A percentile compares a stretch with the other conserved stretches of the same genome.
These are phyloP conservation scores for Tremellales sp. DNA, from an alignment of 1,284 basidiomycete genomes.

Conservation along the genomic window DNA sequence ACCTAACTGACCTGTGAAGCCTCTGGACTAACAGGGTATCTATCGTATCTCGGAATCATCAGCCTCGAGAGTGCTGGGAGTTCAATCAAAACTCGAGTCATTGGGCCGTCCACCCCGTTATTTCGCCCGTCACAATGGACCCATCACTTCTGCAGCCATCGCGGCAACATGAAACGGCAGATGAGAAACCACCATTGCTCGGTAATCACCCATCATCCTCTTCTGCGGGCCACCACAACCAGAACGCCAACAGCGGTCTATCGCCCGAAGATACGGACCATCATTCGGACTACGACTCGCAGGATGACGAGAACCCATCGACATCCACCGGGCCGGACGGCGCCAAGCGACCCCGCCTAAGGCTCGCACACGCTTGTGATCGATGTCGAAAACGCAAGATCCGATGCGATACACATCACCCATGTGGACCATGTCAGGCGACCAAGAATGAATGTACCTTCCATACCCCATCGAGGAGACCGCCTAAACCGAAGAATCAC, in stretches of 20 bases:
- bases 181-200: background rate
- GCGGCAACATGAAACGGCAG: background rate
- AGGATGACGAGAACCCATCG: slow-evolving; percentile 14
- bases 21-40: too few relatives aligned
- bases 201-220: background rate
- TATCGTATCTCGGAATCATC: too few relatives aligned
- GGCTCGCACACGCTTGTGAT: slow-evolving; percentile 45
- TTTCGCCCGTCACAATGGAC: too few relatives aligned
- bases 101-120: too few relatives aligned
- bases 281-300: slow-evolving; percentile 8
- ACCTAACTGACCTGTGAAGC: too few relatives aligned
- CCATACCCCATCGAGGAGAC: slow-evolving; percentile 46
- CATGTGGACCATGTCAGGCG: slow-evolving; percentile 48
- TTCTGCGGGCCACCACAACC: slow-evolving; percentile 2
- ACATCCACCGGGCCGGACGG: slow-evolving; percentile 10
- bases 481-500: slow-evolving; percentile 38
- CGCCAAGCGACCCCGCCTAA: slow-evolving; percentile 44
- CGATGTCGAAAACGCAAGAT: slow-evolving; percentile 45
- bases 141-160: background rate
- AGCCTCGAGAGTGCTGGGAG: too few relatives aligned
- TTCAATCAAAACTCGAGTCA: too few relatives aligned
- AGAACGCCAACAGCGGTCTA: background rate
- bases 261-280: background rate
- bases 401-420: slow-evolving; percentile 49
- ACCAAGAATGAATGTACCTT: slow-evolving; percentile 48